A percentile compares a stretch with the other conserved stretches of the same genome.
Conservation (phyloP, 768 basidiomycete species). For the Suillus placidus region DNA sequence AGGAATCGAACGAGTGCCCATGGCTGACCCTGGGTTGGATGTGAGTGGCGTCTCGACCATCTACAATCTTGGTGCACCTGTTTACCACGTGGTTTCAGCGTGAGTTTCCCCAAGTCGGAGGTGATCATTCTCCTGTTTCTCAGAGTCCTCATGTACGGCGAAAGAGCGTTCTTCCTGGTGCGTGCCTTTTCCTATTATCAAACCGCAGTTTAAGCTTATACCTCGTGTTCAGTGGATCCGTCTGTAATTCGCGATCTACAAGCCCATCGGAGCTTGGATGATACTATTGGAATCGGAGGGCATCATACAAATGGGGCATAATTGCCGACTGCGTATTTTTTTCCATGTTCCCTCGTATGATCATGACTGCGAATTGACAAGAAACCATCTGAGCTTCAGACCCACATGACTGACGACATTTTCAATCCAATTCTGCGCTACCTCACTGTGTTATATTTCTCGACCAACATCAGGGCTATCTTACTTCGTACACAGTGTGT, state of each 20-base stretch:
- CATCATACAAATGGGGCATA: slow-evolving; percentile 34
- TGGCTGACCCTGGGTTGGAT: slow-evolving; percentile 88
- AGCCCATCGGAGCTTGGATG: slow-evolving; percentile 82
- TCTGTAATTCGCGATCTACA: slow-evolving; percentile 86
- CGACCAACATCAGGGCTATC: slow-evolving; percentile 19
- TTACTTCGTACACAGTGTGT: slow-evolving; percentile 9
- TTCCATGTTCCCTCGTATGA: slow-evolving; percentile 19
- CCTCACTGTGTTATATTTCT: slow-evolving; percentile 18
- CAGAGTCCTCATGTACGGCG: slow-evolving; percentile 84
- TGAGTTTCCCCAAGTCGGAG: slow-evolving; percentile 66
- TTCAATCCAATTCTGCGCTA: slow-evolving; percentile 20
- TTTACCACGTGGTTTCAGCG: slow-evolving; percentile 43
- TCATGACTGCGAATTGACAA: slow-evolving; percentile 28
- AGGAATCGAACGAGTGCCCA: slow-evolving; percentile 86
- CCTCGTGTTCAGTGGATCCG: slow-evolving; percentile 68
- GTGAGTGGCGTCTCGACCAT: slow-evolving; percentile 49
- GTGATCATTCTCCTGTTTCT: slow-evolving; percentile 59
- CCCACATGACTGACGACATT: slow-evolving; percentile 35
- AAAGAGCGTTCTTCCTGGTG: slow-evolving; percentile 93
- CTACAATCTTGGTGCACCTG: slow-evolving; percentile 22
- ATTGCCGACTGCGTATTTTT: slow-evolving; percentile 17
- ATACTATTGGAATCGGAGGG: slow-evolving; percentile 38
- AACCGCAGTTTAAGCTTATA: slow-evolving; percentile 19
- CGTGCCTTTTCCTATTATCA: slow-evolving; percentile 16
- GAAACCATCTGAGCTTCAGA: slow-evolving; percentile 15